Evolutionary conservation across 2,329 filamentous ascomycete species (phyloP), one percentile per base, ranked within the genome.

Genomic region (Colletotrichum zoysiae): DNA sequence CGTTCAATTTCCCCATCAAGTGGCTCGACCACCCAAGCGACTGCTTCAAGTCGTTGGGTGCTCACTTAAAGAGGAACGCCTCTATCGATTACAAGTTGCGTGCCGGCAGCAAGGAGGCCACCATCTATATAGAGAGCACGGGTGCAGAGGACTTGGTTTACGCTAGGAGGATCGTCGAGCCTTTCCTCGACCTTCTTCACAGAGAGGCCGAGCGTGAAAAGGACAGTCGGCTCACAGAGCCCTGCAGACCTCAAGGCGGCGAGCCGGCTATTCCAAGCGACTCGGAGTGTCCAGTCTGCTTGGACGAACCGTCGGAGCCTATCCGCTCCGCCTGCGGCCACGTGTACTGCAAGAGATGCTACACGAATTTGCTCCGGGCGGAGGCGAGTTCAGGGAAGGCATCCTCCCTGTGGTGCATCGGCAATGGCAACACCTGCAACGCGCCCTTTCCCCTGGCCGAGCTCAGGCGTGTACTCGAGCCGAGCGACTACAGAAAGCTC

Each of bases 311-410:
- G 4, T n/a, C 26, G 2, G 3, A 33, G 1, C 50, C 61, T 16
- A 7, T 64, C 12, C 16, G 8, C 11, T 53, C 61, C 38, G n/a
- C 11, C 30, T 64, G 61, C 38, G 61, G 50, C 0, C 61, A 64
- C 23, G 20, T 64, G 6, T 64, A 64, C 26, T 64, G 61, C 38
- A 9, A 18, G 7, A 26, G 11, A 3, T 64, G 61, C 48, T 64
- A 55, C 14, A 23, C 16, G 0, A 23, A 16, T 11, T 12, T 53
- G 38, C 12, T 30, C 11, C 3, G 18, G 0, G 18, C 38, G 8
- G 12, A 5, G n/a, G 46, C 46, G 14, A 26, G 5, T 9, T 18
- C 23, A 2, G 11, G 26, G 3, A 44, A 14, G 6, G 8, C 56
- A 5, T 11, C 23, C 11, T 40, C 46, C 5, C 44, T 64, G 12